These are phyloP conservation scores for Insectozyma bohioensis DNA, from an alignment of 1,139 yeast genomes.

Conservation along the genomic window DNA sequence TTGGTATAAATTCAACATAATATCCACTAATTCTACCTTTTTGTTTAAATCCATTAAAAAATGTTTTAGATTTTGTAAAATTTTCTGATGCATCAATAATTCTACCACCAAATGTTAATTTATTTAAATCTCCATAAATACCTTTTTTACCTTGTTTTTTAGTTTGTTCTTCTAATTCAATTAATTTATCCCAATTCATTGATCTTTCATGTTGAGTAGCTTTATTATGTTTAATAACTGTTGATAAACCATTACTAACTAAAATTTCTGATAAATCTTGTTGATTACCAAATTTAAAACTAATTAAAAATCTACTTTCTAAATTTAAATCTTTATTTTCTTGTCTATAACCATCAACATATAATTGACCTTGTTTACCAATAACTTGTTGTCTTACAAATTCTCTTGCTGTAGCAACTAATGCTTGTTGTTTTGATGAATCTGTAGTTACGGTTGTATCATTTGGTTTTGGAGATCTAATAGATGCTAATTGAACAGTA, in stretches of 20 bases:
- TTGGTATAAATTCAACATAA: slow-evolving; percentile 66
- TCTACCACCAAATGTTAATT: slow-evolving; percentile 54
- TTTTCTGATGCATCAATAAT: slow-evolving; percentile 81
- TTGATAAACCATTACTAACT: slow-evolving; percentile 67
- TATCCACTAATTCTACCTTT: slow-evolving; percentile 60
- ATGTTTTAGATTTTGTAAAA: slow-evolving; percentile 69
- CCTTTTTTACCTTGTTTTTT: slow-evolving; percentile 57
- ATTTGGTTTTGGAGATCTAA: slow-evolving; percentile 68
- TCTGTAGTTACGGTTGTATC: slow-evolving; percentile 54
- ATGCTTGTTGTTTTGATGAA: slow-evolving; percentile 40
- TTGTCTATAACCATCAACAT: slow-evolving; percentile 65
- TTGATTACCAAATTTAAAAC: slow-evolving; percentile 47
- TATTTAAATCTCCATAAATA: slow-evolving; percentile 51
- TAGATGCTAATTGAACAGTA: slow-evolving; percentile 72
- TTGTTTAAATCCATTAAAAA: slow-evolving; percentile 66
- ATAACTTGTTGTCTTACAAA: slow-evolving; percentile 66
- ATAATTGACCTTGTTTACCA: slow-evolving; percentile 64
- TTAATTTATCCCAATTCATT: slow-evolving; percentile 71
- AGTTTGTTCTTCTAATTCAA: slow-evolving; percentile 69
- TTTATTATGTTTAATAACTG: slow-evolving; percentile 77
- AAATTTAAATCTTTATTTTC: slow-evolving; percentile 56
- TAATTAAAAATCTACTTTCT: slow-evolving; percentile 67
- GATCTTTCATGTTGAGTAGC: slow-evolving; percentile 71
- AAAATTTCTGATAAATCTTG: slow-evolving; percentile 60
- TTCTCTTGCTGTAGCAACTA: slow-evolving; percentile 67